These are phyloP conservation scores for Podospora pseudocomata DNA, from an alignment of 495 filamentous ascomycete genomes.

Conservation along the genomic window DNA sequence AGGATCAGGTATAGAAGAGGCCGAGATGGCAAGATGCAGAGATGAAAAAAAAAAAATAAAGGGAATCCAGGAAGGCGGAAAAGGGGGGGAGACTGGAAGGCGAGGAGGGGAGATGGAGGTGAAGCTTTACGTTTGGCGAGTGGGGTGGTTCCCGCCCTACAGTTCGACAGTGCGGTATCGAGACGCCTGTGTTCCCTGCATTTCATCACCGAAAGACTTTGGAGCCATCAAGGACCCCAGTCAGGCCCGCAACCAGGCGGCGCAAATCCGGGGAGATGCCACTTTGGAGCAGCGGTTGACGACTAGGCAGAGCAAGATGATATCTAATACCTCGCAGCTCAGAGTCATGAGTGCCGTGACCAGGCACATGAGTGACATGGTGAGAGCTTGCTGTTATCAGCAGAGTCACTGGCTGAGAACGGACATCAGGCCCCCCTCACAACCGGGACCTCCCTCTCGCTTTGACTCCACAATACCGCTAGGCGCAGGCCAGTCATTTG, in stretches of 20 bases:
- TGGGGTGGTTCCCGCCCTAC: conserved; percentile 35
- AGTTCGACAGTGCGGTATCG: conserved; percentile 11
- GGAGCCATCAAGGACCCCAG: conserved; percentile 9
- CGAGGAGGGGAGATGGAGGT: conserved; percentile 24
- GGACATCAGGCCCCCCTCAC: conserved; percentile 21
- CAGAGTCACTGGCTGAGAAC: neutral
- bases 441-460: conserved; percentile 19
- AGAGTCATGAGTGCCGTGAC: neutral
- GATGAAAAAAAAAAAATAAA: neutral
- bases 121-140: conserved; percentile 34
- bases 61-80: conserved; percentile 14
- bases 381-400: neutral
- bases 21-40: neutral
- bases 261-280: neutral
- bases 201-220: conserved; percentile 17
- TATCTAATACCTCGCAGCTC: neutral
- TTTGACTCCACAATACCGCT: conserved; percentile 27
- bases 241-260: neutral
- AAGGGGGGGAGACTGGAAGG: conserved; percentile 12
- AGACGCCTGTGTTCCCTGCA: conserved; percentile 18
- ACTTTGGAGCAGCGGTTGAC: neutral
- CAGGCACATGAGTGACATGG: neutral
- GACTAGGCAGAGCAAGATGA: neutral
- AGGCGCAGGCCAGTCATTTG: conserved; percentile 27
- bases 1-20: neutral